Evolutionary conservation across 768 basidiomycete genomes (phyloP).

Genomic region (Panaeolus papilionaceus): DNA sequence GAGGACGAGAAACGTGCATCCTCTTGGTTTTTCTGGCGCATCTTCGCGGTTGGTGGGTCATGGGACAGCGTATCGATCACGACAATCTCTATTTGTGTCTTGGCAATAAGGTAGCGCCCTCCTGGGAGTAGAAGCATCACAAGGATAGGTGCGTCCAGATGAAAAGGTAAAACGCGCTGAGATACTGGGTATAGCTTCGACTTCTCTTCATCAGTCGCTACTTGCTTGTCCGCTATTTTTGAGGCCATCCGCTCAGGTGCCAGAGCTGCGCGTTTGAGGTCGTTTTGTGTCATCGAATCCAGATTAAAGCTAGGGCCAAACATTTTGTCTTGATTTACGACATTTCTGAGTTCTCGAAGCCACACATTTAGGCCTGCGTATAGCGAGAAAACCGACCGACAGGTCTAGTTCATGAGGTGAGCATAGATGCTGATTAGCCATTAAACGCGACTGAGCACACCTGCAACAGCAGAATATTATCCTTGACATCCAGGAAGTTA

Average conservation of each 20-base stretch:
- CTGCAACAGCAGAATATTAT: not conserved
- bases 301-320: not conserved
- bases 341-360: too few species aligned
- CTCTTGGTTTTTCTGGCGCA: not conserved
- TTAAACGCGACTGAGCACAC: not conserved
- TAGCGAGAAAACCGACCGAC: not conserved
- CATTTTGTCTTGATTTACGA: not conserved
- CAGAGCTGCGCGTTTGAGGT: not conserved
- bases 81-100: not conserved
- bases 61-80: not conserved
- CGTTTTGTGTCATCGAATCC: not conserved
- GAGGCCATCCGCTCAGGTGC: not conserved
- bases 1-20: not conserved
- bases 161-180: not conserved
- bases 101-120: not conserved
- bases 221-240: not conserved
- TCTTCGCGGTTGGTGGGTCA: not conserved
- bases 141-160: not conserved
- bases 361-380: too few species aligned
- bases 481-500: not conserved
- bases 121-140: conserved; percentile 1
- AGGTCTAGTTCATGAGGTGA: not conserved
- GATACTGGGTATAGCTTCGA: not conserved
- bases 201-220: not conserved
- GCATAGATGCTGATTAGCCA: too few species aligned